These are phyloP conservation scores for Curvularia sp. DNA, from an alignment of 2,329 filamentous ascomycete species.

Conservation along the genomic window DNA sequence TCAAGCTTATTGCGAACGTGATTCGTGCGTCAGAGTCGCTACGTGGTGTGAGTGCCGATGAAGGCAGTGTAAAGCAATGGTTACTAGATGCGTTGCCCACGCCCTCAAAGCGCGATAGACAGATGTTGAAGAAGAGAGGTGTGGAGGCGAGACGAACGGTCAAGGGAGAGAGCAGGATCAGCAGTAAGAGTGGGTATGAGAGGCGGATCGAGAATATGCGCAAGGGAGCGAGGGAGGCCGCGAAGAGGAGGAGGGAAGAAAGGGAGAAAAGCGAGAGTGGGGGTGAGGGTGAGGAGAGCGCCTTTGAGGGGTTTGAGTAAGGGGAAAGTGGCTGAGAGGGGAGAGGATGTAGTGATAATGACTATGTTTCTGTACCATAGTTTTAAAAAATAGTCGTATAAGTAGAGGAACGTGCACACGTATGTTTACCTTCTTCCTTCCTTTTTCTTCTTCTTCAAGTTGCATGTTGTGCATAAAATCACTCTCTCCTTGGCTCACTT, in stretches of 20 bases:
- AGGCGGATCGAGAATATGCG: slow-evolving; percentile 71
- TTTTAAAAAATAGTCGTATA: not conserved
- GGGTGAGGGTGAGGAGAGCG: slow-evolving; percentile 18
- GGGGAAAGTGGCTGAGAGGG: not conserved
- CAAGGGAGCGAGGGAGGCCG: slow-evolving; percentile 57
- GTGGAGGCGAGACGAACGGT: slow-evolving; percentile 71
- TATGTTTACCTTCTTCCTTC: not conserved
- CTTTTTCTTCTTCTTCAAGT: no score
- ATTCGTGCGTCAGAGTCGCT: slow-evolving; percentile 83
- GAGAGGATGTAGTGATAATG: not conserved
- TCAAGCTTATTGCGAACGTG: slow-evolving; percentile 92
- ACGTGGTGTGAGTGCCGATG: slow-evolving; percentile 50
- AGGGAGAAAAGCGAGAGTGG: slow-evolving; percentile 20
- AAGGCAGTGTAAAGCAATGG: slow-evolving; percentile 68
- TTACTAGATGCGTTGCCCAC: slow-evolving; percentile 85
- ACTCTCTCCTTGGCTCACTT: no score
- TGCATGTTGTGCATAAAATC: no score
- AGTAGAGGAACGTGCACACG: not conserved
- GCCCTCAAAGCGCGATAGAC: slow-evolving; percentile 81
- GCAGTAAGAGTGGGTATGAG: slow-evolving; percentile 80
- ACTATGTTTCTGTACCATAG: not conserved
- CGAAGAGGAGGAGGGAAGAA: slow-evolving; percentile 39
- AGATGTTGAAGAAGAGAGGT: slow-evolving; percentile 80
- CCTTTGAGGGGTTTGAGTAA: slow-evolving; percentile 53
- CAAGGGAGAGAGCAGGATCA: slow-evolving; percentile 66